A percentile compares a stretch with the other conserved stretches of the same genome.
These are phyloP conservation scores for Gillenia trifoliata DNA, from an alignment of 306 rosid species.

Conservation along the genomic window DNA sequence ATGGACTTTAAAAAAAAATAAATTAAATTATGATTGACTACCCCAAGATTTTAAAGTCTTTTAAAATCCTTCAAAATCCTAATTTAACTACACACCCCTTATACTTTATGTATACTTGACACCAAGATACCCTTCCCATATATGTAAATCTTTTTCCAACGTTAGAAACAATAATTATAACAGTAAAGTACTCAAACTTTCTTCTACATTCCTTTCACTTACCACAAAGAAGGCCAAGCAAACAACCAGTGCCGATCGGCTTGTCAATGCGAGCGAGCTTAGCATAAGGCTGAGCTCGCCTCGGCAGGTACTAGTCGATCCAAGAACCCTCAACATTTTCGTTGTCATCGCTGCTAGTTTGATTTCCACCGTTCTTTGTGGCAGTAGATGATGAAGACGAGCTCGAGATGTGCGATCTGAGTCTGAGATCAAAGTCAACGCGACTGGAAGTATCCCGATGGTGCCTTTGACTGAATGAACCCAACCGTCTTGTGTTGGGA, in stretches of 20 bases:
- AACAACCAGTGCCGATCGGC: slow-evolving; percentile 96
- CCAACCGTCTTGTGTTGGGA: neutral
- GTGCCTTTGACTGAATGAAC: neutral
- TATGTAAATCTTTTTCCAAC: too few relatives aligned
- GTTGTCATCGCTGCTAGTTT: slow-evolving; percentile 3
- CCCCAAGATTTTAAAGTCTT: too few relatives aligned
- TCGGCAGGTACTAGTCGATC: slow-evolving; percentile 64
- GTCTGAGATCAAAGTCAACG: slow-evolving; percentile 13
- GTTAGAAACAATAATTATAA: too few relatives aligned
- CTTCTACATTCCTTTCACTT: slow-evolving; percentile 25
- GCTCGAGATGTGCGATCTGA: slow-evolving; percentile 37
- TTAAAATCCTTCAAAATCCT: too few relatives aligned
- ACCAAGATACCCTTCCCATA: too few relatives aligned
- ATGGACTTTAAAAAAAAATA: too few relatives aligned
- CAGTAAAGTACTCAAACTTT: too few relatives aligned
- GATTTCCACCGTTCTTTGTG: slow-evolving; percentile 23
- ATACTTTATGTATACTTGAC: too few relatives aligned
- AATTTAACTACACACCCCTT: too few relatives aligned
- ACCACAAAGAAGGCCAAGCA: slow-evolving; percentile 93
- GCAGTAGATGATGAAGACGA: slow-evolving; percentile 23
- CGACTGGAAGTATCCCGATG: neutral
- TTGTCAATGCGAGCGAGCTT: slow-evolving; percentile 87
- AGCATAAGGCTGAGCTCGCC: slow-evolving; percentile 61
- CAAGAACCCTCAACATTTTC: slow-evolving; percentile 33
- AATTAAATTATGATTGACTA: too few relatives aligned